Conservation (phyloP, 768 basidiomycete genomes). For the Xanthoconium stramineum region DNA sequence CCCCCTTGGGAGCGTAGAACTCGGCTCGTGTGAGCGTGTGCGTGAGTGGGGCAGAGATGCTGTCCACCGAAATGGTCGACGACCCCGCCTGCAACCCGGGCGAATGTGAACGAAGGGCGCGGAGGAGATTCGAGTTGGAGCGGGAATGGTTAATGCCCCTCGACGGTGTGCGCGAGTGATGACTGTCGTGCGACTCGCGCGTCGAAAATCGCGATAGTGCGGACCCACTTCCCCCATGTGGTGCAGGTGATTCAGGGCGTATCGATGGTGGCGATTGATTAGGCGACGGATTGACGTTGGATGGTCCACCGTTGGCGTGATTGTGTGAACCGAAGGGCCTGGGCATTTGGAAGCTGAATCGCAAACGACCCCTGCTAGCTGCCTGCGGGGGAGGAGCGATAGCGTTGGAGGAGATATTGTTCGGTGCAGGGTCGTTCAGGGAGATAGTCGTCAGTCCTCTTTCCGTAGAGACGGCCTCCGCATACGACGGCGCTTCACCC, state of each 20-base stretch:
- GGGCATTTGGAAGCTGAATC: constrained; percentile 45
- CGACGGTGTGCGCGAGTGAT: constrained; percentile 20
- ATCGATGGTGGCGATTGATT: constrained; percentile 3
- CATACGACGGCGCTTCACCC: constrained; percentile 69
- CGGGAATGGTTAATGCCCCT: constrained; percentile 33
- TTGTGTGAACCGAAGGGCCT: constrained; percentile 35
- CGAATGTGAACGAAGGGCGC: constrained; percentile 40
- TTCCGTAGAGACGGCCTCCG: constrained; percentile 37
- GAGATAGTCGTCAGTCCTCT: constrained; percentile 10
- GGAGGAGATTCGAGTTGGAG: constrained; percentile 33
- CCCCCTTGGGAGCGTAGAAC: constrained; percentile 55
- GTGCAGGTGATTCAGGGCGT: constrained; percentile 19
- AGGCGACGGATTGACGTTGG: constrained; percentile 3
- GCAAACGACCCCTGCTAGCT: constrained; percentile 32
- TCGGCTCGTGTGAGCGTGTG: constrained; percentile 72
- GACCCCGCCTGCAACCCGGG: constrained; percentile 46
- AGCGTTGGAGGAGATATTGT: background rate
- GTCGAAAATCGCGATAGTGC: constrained; percentile 22
- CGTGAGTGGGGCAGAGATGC: constrained; percentile 72
- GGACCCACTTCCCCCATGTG: constrained; percentile 17
- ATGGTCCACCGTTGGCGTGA: constrained; percentile 12
- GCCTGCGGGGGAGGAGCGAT: background rate
- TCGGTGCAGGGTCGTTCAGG: constrained; percentile 21
- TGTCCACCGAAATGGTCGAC: constrained; percentile 67
- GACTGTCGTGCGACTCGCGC: constrained; percentile 20